Percentiles rank a stretch among this genome's conserved stretches.
Conservation (phyloP, 805 yeast genomes). For the Lipomyces yamadae region DNA sequence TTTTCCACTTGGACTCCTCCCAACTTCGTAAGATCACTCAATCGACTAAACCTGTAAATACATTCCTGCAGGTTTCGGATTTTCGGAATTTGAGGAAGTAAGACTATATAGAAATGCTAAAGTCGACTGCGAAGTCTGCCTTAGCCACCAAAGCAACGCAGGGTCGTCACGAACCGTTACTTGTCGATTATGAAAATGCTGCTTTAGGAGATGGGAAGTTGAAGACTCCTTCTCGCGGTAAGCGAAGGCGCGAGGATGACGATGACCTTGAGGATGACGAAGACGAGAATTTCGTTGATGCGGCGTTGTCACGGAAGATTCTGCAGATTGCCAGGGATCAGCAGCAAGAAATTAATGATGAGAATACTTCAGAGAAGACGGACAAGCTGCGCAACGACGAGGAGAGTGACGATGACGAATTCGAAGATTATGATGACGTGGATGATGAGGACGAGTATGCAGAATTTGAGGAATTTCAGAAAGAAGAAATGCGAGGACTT, state of each 20-base stretch:
- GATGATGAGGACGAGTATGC: slow-evolving; percentile 53
- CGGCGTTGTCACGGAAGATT: slow-evolving; percentile 81
- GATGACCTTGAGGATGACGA: slow-evolving; percentile 47
- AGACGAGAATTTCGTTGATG: slow-evolving; percentile 74
- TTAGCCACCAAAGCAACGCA: not conserved
- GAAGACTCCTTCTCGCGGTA: slow-evolving; percentile 1
- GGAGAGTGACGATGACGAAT: slow-evolving; percentile 49
- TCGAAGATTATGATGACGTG: slow-evolving; percentile 54
- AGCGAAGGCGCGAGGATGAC: slow-evolving; percentile 12
- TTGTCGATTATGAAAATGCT: slow-evolving; percentile 27
- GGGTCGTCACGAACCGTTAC: slow-evolving; percentile 33
- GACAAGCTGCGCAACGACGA: slow-evolving; percentile 49
- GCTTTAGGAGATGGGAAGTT: slow-evolving; percentile 34
- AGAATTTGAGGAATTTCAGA: slow-evolving; percentile 65
- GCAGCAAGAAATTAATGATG: slow-evolving; percentile 84
- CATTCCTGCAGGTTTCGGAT: not conserved
- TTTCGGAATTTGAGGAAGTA: not conserved
- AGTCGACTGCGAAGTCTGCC: not conserved
- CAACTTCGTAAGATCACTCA: not conserved
- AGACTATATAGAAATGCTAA: not conserved
- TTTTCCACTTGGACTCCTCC: not conserved
- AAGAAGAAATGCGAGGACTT: slow-evolving; percentile 42
- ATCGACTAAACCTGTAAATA: not conserved
- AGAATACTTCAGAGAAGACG: slow-evolving; percentile 51
- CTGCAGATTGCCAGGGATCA: slow-evolving; percentile 89